Conservation (phyloP, 495 filamentous ascomycete genomes). For the Aspergillus leporis region DNA sequence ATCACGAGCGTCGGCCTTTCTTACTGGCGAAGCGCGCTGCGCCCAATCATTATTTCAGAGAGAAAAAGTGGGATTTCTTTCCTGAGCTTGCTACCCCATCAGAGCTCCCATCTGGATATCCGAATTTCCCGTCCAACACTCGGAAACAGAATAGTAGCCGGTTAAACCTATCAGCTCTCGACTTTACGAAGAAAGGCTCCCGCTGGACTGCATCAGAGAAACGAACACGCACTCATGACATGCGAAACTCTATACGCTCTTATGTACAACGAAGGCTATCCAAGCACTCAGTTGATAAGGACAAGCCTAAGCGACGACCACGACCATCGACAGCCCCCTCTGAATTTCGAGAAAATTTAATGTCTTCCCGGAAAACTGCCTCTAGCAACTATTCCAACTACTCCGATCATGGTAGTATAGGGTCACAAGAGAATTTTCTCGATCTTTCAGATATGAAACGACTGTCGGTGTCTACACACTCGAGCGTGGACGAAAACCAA, state of each 20-base stretch:
- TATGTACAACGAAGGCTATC: slow-evolving; percentile 37
- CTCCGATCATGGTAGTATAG: slow-evolving; percentile 16
- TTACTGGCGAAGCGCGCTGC: slow-evolving; percentile 29
- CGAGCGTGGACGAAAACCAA: slow-evolving; percentile 10
- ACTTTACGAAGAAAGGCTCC: slow-evolving; percentile 20
- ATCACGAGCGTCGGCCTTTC: slow-evolving; percentile 25
- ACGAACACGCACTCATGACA: slow-evolving; percentile 28
- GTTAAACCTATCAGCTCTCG: slow-evolving; percentile 29
- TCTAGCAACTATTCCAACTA: slow-evolving; percentile 14
- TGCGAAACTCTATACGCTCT: slow-evolving; percentile 42
- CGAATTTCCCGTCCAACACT: slow-evolving; percentile 17
- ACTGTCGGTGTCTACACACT: slow-evolving; percentile 27
- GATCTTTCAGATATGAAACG: slow-evolving; percentile 23
- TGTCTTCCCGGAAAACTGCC: slow-evolving; percentile 6
- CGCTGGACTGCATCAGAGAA: slow-evolving; percentile 29
- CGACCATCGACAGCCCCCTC: slow-evolving; percentile 25
- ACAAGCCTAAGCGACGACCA: slow-evolving; percentile 21
- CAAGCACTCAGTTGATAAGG: slow-evolving; percentile 24
- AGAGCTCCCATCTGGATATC: slow-evolving; percentile 21
- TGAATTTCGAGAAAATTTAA: slow-evolving; percentile 12
- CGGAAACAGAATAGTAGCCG: slow-evolving; percentile 29
- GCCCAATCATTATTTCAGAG: slow-evolving; percentile 48
- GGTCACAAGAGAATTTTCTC: slow-evolving; percentile 17
- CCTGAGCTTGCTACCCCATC: slow-evolving; percentile 43
- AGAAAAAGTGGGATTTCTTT: slow-evolving; percentile 53